Base-by-base conservation (phyloP, 1,284 basidiomycete species). In the Cutaneotrichosporon sp. region DNA sequence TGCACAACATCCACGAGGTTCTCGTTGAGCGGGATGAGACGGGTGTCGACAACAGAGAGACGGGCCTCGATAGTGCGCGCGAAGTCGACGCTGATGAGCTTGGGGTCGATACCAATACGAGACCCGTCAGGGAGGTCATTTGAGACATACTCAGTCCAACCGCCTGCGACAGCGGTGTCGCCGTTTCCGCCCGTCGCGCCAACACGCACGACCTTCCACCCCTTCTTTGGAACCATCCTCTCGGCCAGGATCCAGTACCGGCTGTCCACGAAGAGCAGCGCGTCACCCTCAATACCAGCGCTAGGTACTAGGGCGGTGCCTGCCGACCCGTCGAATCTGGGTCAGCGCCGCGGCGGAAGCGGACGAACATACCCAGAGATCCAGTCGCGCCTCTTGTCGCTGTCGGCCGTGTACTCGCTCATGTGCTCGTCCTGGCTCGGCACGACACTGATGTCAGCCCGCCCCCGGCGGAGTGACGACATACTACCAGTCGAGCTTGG, bases 1-100 rank as follows among this genome's bases (percentile, higher is more conserved):
- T 92, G 97, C 38, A 90, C 83, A 5, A 88, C 83, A 77, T 98
- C 96, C 61, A 98, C 83, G 22, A 97, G 85, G 78, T 98, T 98
- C 72, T 88, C 26, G 21, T 71, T 58, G 36, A 82, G 70, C 7
- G 81, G 78, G 85, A 72, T 86, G 84, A 66, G 89, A 85, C 76
- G 86, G 88, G 62, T 88, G 81, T 67, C 89, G 81, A 61, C 81
- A 38, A 50, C 4, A 7, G 79, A 77, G n/a, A 91, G 81, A 66
- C 84, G 83, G 56, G 31, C 34, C 46, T 69, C 38, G 49, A 76
- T 64, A 1, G 68, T 67, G 21, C 60, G 58, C 10, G 71, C 73
- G 2, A 65, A 52, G 22, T 61, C 52, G 53, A 30, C 16, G 4
- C 91, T 86, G 65, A 96, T 83, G 82, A 96, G 88, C 32, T 91